Evolutionary conservation across 192 early-diverging fungal species (phyloP).

Genomic region (Podila clonocystis): DNA sequence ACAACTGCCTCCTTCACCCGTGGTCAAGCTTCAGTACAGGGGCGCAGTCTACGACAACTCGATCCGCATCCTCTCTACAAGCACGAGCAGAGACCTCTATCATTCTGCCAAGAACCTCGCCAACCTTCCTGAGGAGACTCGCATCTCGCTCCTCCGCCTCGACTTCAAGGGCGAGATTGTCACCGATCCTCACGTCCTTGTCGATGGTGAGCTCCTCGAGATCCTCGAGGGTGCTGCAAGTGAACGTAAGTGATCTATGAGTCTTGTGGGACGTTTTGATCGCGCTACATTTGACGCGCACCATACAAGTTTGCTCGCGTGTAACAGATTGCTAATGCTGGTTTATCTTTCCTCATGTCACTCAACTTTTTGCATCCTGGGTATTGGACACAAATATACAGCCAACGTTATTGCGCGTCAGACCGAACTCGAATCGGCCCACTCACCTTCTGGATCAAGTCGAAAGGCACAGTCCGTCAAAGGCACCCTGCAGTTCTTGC

Average conservation of each 20-base stretch:
- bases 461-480: slow-evolving; percentile 38
- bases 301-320: not conserved
- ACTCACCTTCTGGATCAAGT: slow-evolving; percentile 5
- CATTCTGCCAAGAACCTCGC: slow-evolving; percentile 18
- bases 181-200: slow-evolving; percentile 10
- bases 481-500: slow-evolving; percentile 73
- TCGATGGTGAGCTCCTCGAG: slow-evolving; percentile 38
- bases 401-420: slow-evolving; percentile 30
- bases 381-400: not conserved
- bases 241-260: slow-evolving; percentile 8
- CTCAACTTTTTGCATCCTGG: not conserved
- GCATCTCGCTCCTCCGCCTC: slow-evolving; percentile 28
- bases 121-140: slow-evolving; percentile 12
- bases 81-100: slow-evolving; percentile 20
- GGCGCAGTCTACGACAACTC: slow-evolving; percentile 49
- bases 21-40: slow-evolving; percentile 45
- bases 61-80: slow-evolving; percentile 28
- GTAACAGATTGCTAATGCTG: not conserved
- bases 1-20: slow-evolving; percentile 11
- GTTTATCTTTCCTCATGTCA: not conserved
- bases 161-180: slow-evolving; percentile 32
- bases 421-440: slow-evolving; percentile 16
- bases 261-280: no score
- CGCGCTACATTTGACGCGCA: no score
- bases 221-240: slow-evolving; percentile 35